Evolutionary conservation across 192 early-diverging fungal species (phyloP).

Genomic region (Tieghemiomyces parasiticus): DNA sequence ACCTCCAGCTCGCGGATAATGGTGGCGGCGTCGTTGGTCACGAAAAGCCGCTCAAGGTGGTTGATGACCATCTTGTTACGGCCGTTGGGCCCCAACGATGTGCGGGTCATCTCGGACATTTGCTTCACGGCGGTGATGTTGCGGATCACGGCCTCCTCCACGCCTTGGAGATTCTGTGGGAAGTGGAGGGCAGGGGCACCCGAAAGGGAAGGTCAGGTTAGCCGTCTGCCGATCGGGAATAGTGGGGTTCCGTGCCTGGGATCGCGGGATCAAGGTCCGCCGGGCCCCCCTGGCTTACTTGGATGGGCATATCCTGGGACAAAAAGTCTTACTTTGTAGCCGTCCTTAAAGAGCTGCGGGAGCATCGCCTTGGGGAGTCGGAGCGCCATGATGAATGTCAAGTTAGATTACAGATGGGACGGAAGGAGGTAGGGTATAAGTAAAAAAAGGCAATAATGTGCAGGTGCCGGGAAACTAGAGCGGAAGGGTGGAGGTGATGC

Average conservation of each 20-base stretch:
- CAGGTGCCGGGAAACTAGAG: neutral
- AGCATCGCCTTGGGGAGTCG: slow-evolving; percentile 75
- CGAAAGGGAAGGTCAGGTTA: too few relatives aligned
- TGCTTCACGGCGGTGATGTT: slow-evolving; percentile 94
- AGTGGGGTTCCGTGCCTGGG: too few relatives aligned
- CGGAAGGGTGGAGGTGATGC: too few relatives aligned
- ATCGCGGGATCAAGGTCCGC: too few relatives aligned
- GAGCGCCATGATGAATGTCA: slow-evolving; percentile 50
- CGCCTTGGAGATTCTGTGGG: slow-evolving; percentile 72
- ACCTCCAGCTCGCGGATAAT: slow-evolving; percentile 97
- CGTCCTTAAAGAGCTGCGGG: slow-evolving; percentile 82
- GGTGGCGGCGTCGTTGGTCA: slow-evolving; percentile 97
- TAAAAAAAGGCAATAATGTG: neutral
- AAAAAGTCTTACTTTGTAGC: slow-evolving; percentile 56
- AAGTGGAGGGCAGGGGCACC: neutral
- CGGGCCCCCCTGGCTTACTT: too few relatives aligned
- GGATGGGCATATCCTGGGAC: neutral
- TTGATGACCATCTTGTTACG: slow-evolving; percentile 99
- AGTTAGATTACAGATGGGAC: neutral
- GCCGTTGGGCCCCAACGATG: slow-evolving; percentile 93
- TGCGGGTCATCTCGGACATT: slow-evolving; percentile 81
- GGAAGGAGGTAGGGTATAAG: neutral
- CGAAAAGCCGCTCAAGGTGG: slow-evolving; percentile 95
- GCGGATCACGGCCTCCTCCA: slow-evolving; percentile 87
- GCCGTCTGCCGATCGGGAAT: too few relatives aligned